Percentiles rank a stretch among this genome's conserved stretches.
These are phyloP conservation scores for Auricularia auricula-judae DNA, from an alignment of 768 basidiomycete genomes.

Conservation along the genomic window DNA sequence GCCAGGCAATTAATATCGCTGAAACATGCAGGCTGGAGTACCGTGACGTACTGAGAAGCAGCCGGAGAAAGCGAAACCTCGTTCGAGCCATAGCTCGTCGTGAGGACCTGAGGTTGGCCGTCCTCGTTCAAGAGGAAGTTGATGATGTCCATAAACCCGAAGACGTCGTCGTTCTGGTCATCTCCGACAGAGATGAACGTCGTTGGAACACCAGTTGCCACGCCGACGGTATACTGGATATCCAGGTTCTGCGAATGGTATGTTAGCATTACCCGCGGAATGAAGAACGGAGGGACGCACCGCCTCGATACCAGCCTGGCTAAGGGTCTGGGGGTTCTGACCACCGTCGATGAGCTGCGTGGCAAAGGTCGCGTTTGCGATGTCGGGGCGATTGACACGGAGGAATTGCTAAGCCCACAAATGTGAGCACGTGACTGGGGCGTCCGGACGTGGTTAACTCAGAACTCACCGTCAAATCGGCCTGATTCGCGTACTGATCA, in stretches of 20 bases:
- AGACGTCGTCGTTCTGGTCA: constrained; percentile 8
- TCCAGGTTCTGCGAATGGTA: constrained; percentile 16
- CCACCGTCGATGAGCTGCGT: constrained; percentile 7
- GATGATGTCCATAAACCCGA: constrained; percentile 17
- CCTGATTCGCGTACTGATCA: constrained; percentile 2
- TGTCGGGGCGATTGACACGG: constrained; percentile 4
- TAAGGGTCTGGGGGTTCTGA: constrained; percentile 3
- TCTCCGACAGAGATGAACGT: constrained; percentile 19
- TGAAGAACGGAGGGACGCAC: neutral
- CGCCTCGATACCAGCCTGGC: constrained; percentile 8
- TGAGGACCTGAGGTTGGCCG: constrained; percentile 18
- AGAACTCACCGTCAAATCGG: neutral
- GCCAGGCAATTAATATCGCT: constrained; percentile 1
- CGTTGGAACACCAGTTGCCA: constrained; percentile 19
- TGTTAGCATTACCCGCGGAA: too few species aligned
- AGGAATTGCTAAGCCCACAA: constrained; percentile 2
- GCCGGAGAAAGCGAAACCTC: constrained; percentile 11
- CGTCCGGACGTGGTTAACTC: neutral
- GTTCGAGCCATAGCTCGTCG: constrained; percentile 19
- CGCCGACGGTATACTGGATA: constrained; percentile 26
- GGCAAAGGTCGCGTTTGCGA: constrained; percentile 8
- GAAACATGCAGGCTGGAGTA: constrained; percentile 11
- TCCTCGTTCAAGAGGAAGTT: constrained; percentile 16
- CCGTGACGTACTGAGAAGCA: constrained; percentile 3
- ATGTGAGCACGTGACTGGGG: neutral